Base-by-base conservation (phyloP, 1,284 basidiomycete species). In the Pseudozyma thailandica region DNA sequence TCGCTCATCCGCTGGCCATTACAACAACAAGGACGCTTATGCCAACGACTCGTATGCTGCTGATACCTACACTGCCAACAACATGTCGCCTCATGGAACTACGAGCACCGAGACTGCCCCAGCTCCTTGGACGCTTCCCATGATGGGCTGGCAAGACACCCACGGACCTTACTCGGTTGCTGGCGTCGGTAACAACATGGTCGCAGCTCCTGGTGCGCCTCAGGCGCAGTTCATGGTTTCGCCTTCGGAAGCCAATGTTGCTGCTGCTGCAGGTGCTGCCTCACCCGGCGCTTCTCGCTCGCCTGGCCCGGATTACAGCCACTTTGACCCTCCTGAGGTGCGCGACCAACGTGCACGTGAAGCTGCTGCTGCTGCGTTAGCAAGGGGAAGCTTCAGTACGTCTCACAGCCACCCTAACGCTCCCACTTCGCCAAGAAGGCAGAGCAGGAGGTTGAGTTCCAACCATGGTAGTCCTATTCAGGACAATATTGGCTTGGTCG, bases 321-420 rank as follows among this genome's bases (percentile, higher is more conserved):
- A 79, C 50, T 70, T 79, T 45, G 77, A 79, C 54, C 73, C 77
- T 15, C 75, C 75, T 25, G 77, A 79, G 46, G 72, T 79, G 20
- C 68, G 75, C 10, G 75, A 74, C 26, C 59, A 58, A 21, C 66
- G 77, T n/a, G 71, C 64, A 12, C 50, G 68, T 18, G 63, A 79
- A 46, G 69, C 69, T n/a, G 74, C 75, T 16, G 70, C 56, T 31
- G 68, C 58, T 4, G 66, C 69, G 3, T 27, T 68, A 6, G 52
- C 46, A 1, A 37, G 56, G 1, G 58, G 47, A 31, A 60, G 55
- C 35, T 55, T 49, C 51, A 69, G 58, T 3, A 54, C 51, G 10
- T 31, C 55, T 3, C 26, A 61, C 28, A 52, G 47, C 45, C 44
- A 70, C 38, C 26, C 25, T 31, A 38, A 49, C 27, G 35, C n/a